Percentiles rank a stretch among this genome's conserved stretches.
Evolutionary conservation across 768 basidiomycete genomes (phyloP).

Genomic region (Pleurotus tuber-regium): DNA sequence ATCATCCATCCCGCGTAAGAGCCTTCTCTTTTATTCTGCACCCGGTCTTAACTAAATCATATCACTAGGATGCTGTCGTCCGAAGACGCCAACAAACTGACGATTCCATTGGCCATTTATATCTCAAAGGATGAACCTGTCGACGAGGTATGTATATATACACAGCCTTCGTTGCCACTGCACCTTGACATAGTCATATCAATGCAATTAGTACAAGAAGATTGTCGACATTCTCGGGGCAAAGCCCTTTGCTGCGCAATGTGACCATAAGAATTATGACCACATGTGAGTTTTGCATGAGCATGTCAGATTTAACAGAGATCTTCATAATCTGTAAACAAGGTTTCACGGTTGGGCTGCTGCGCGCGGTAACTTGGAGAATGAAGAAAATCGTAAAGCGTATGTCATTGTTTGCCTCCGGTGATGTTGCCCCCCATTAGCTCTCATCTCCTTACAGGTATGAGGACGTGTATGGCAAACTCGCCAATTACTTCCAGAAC

Average conservation of each 20-base stretch:
- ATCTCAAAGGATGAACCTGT: constrained; percentile 57
- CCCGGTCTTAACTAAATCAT: not conserved
- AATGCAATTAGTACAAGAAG: constrained; percentile 39
- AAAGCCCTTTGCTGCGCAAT: constrained; percentile 49
- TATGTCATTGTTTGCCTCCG: constrained; percentile 20
- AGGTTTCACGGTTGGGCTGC: constrained; percentile 69
- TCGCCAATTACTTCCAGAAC: constrained; percentile 47
- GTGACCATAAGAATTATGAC: constrained; percentile 47
- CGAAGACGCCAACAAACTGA: constrained; percentile 47
- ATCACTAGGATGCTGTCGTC: constrained; percentile 46
- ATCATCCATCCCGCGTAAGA: constrained; percentile 60
- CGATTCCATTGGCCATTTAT: constrained; percentile 54
- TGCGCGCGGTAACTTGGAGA: constrained; percentile 54
- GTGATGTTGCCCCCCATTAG: not conserved
- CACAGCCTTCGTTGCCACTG: too few relatives aligned
- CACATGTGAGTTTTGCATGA: constrained; percentile 34
- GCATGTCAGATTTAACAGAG: too few relatives aligned
- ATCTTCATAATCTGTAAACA: not conserved
- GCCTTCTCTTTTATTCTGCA: not conserved
- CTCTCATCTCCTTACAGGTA: constrained; percentile 28
- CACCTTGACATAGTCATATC: not conserved
- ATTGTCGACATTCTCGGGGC: constrained; percentile 44
- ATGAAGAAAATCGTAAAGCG: constrained; percentile 57
- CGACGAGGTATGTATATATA: constrained; percentile 48
- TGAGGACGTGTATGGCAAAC: constrained; percentile 54